Percentiles rank a stretch among this genome's conserved stretches.
Evolutionary conservation across 768 basidiomycete genomes (phyloP).

Genomic region (Mycena filopes): DNA sequence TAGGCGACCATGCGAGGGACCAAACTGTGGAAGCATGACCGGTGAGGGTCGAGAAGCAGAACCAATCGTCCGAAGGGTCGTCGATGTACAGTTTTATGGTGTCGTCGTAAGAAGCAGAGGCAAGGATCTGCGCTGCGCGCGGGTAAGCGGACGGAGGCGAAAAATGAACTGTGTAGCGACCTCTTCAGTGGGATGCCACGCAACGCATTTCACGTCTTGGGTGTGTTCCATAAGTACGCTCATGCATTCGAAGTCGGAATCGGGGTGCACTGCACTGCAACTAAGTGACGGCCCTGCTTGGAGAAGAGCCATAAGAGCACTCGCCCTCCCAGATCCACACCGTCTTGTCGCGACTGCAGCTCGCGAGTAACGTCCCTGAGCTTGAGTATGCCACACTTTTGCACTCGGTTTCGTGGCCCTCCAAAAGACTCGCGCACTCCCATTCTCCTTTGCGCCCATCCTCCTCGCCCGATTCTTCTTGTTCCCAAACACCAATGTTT

Average conservation of each 20-base stretch:
- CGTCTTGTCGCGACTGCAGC: conserved; percentile 95
- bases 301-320: conserved; percentile 24
- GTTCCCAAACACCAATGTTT: conserved; percentile 92
- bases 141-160: conserved; percentile 26
- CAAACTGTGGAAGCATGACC: conserved; percentile 93
- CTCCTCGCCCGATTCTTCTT: conserved; percentile 53
- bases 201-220: conserved; percentile 95
- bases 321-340: conserved; percentile 99
- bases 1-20: conserved; percentile 85
- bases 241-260: conserved; percentile 94
- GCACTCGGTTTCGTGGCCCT: conserved; percentile 98
- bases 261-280: conserved; percentile 75
- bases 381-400: conserved; percentile 89
- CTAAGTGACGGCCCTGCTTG: conserved; percentile 13
- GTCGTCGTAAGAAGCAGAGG: conserved; percentile 97
- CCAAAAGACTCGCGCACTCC: conserved; percentile 88
- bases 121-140: conserved; percentile 76
- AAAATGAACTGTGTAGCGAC: conserved; percentile 51
- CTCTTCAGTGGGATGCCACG: conserved; percentile 97
- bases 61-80: conserved; percentile 96
- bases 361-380: conserved; percentile 87
- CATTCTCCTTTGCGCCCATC: conserved; percentile 67
- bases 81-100: conserved; percentile 94
- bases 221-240: conserved; percentile 96
- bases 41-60: conserved; percentile 80